A percentile compares a stretch with the other conserved stretches of the same genome.
phyloP scores from a whole-genome alignment of 257 asterid species.

The Marsdenia floribunda region DNA sequence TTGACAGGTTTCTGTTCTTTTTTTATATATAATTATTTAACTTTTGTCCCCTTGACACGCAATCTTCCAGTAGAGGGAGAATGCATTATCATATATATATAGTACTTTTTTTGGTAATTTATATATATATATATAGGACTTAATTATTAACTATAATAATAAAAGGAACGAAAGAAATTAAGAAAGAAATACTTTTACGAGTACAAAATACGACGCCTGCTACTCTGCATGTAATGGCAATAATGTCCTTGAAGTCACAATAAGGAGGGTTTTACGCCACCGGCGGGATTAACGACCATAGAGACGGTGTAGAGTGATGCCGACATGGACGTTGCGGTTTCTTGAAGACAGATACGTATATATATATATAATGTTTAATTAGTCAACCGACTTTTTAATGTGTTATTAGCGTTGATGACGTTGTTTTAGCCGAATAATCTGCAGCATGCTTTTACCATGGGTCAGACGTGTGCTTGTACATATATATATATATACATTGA shows the following conservation, averaged over 20 bases:
- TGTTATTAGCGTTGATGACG: constrained; percentile 4
- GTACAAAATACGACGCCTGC: neutral
- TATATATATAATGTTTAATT: constrained; percentile 4
- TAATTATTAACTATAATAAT: neutral
- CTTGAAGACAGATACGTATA: neutral
- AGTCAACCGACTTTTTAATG: constrained; percentile 28
- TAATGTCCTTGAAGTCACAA: neutral
- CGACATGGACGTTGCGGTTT: constrained; percentile 36
- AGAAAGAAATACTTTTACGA: neutral
- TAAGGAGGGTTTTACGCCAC: neutral
- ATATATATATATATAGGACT: no score
- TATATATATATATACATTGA: neutral
- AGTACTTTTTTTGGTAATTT: no score
- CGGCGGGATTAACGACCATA: constrained; percentile 21
- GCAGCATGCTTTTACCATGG: constrained; percentile 1
- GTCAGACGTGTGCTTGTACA: neutral
- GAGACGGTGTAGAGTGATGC: constrained; percentile 20
- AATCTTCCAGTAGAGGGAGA: neutral
- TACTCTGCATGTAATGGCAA: neutral
- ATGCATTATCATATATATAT: no score
- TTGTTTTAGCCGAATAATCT: constrained; percentile 26
- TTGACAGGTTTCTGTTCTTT: neutral
- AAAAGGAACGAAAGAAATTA: neutral
- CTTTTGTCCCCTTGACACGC: neutral
- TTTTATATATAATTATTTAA: neutral